Conservation (phyloP, 108 stramenopile species). For the Fragilaria crotonensis region DNA sequence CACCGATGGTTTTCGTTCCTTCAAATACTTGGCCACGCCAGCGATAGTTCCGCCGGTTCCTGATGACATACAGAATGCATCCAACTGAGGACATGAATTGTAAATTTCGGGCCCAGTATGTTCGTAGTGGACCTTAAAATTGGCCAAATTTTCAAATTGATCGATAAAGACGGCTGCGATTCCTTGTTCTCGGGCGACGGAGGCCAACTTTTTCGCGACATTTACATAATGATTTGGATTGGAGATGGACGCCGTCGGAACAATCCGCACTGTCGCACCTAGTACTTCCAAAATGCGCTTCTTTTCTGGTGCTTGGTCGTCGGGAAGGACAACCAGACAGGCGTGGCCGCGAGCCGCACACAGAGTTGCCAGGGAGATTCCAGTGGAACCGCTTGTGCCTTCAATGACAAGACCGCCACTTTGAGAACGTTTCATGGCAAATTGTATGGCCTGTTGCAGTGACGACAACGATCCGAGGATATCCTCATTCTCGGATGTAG, state of each 20-base stretch:
- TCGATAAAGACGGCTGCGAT: constrained; percentile 84
- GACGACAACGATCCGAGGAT: too few relatives aligned
- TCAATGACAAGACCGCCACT: constrained; percentile 87
- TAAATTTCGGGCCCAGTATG: constrained; percentile 89
- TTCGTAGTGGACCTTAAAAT: constrained; percentile 75
- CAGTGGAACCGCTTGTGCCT: constrained; percentile 95
- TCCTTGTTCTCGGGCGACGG: constrained; percentile 13
- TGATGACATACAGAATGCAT: constrained; percentile 95
- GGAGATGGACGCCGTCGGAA: constrained; percentile 80
- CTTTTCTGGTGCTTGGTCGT: constrained; percentile 92
- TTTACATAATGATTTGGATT: constrained; percentile 96
- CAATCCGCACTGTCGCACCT: constrained; percentile 81
- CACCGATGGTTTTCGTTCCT: constrained; percentile 30
- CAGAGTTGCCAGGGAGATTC: constrained; percentile 85
- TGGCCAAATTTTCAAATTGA: constrained; percentile 93
- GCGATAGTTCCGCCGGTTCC: constrained; percentile 96
- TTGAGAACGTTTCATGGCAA: constrained; percentile 38
- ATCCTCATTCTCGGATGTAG: too few relatives aligned
- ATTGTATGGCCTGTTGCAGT: too few relatives aligned
- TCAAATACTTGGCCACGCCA: constrained; percentile 79
- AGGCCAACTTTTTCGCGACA: constrained; percentile 54
- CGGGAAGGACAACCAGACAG: constrained; percentile 89
- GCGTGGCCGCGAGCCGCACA: constrained; percentile 77
- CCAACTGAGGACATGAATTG: constrained; percentile 20
- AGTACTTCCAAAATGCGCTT: constrained; percentile 49